phyloP scores from a whole-genome alignment of 75 land plant genomes.

The Adiantum capillusveneris region DNA sequence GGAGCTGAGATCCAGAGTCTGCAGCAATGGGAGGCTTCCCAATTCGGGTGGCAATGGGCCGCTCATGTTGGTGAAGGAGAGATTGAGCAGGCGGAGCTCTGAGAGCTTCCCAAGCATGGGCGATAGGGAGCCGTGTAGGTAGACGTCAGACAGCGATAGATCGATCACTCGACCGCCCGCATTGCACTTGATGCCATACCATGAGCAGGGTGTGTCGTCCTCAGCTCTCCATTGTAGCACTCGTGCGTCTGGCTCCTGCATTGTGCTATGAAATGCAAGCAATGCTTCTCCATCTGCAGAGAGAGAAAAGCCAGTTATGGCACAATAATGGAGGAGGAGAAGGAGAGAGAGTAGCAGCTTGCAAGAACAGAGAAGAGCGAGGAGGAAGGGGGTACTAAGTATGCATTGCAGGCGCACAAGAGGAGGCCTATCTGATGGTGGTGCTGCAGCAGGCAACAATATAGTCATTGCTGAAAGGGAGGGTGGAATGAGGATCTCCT shows the following conservation, averaged over 20 bases:
- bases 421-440: neutral
- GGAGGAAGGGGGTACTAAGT: too few relatives aligned
- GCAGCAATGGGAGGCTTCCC: constrained; percentile 16
- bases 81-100: constrained; percentile 39
- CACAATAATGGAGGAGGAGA: too few relatives aligned
- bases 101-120: constrained; percentile 25
- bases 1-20: constrained; percentile 48
- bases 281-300: neutral
- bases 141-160: constrained; percentile 30
- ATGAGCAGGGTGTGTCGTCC: constrained; percentile 20
- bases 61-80: constrained; percentile 61
- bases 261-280: neutral
- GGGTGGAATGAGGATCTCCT: too few relatives aligned
- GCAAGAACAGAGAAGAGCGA: too few relatives aligned
- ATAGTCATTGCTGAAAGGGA: too few relatives aligned
- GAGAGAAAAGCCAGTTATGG: neutral
- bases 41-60: constrained; percentile 61
- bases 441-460: too few relatives aligned
- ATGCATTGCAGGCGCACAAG: neutral
- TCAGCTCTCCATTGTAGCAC: neutral
- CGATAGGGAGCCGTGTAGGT: constrained; percentile 43
- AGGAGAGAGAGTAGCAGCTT: too few relatives aligned
- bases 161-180: constrained; percentile 21
- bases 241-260: neutral
- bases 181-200: constrained; percentile 54